A percentile compares a stretch with the other conserved stretches of the same genome.
These are phyloP conservation scores for Kuraishia floccosa DNA, from an alignment of 805 yeast genomes.

Conservation along the genomic window DNA sequence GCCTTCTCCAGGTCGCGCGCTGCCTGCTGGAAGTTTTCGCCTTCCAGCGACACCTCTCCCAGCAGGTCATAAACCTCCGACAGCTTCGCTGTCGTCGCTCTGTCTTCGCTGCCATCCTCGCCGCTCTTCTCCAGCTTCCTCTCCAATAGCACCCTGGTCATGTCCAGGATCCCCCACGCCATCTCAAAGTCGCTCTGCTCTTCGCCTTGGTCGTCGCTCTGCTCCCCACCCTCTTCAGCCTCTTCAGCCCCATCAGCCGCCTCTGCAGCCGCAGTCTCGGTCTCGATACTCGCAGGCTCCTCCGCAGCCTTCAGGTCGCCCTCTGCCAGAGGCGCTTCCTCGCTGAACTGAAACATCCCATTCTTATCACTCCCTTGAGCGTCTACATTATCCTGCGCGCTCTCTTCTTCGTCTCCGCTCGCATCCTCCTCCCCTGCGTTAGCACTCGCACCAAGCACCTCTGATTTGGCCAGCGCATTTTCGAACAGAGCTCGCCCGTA, in stretches of 20 bases:
- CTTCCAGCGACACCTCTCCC: slow-evolving; percentile 85
- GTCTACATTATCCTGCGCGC: slow-evolving; percentile 12
- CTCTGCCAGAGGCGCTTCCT: slow-evolving; percentile 23
- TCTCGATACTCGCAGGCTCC: slow-evolving; percentile 16
- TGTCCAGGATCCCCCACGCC: slow-evolving; percentile 81
- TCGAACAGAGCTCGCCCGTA: slow-evolving; percentile 78
- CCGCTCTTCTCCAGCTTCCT: slow-evolving; percentile 20
- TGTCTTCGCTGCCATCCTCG: slow-evolving; percentile 14
- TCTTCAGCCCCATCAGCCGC: slow-evolving; percentile 13
- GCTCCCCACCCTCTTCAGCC: slow-evolving; percentile 11
- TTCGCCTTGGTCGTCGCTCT: slow-evolving; percentile 19
- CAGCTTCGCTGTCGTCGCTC: slow-evolving; percentile 27
- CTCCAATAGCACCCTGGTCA: slow-evolving; percentile 60
- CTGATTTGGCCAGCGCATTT: slow-evolving; percentile 63
- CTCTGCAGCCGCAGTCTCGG: slow-evolving; percentile 7
- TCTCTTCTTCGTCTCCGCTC: slow-evolving; percentile 6
- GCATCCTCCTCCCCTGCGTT: slow-evolving; percentile 15
- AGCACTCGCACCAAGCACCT: slow-evolving; percentile 52
- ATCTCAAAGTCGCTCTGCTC: slow-evolving; percentile 70
- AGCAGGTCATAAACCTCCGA: slow-evolving; percentile 68
- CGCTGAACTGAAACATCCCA: slow-evolving; percentile 22
- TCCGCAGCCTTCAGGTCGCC: slow-evolving; percentile 21
- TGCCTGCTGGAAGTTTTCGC: slow-evolving; percentile 80
- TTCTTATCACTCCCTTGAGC: slow-evolving; percentile 9
- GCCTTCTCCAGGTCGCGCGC: slow-evolving; percentile 54